phyloP scores from a whole-genome alignment of 495 filamentous ascomycete species.

The Penicilliopsis zonata region DNA sequence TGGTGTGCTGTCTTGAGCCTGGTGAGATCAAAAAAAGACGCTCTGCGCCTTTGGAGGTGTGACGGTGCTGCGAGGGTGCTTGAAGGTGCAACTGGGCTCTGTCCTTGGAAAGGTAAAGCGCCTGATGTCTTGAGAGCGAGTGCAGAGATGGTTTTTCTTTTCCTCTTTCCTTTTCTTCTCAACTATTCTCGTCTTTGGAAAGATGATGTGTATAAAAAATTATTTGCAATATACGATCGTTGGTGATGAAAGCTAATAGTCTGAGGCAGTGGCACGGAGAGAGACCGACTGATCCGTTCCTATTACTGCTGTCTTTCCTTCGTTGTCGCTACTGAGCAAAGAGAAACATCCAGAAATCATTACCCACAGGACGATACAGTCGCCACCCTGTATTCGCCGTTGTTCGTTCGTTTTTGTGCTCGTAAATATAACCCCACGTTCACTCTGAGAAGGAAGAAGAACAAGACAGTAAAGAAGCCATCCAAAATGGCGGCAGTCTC shows the following conservation, averaged over 20 bases:
- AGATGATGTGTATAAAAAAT: no score
- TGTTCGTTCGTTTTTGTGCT: constrained; percentile 42
- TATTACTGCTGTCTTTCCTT: constrained; percentile 1
- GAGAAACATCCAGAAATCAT: neutral
- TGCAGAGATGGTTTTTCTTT: constrained; percentile 1
- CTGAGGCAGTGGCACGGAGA: constrained; percentile 15
- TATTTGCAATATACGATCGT: no score
- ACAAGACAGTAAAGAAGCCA: constrained; percentile 9
- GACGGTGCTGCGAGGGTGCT: constrained; percentile 15
- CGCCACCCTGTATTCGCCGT: constrained; percentile 56
- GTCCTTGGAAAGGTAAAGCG: constrained; percentile 28
- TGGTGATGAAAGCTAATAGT: no score
- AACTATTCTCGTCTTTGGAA: no score
- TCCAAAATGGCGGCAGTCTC: constrained; percentile 30
- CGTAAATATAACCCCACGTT: constrained; percentile 32
- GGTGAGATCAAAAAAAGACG: constrained; percentile 2
- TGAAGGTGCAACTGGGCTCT: constrained; percentile 6
- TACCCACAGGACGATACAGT: no score
- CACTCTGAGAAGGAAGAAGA: constrained; percentile 25
- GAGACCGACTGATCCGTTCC: neutral
- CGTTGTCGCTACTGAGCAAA: neutral
- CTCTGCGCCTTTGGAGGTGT: constrained; percentile 5
- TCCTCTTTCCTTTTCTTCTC: neutral
- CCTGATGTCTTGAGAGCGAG: constrained; percentile 5
- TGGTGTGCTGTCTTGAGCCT: constrained; percentile 5